Conservation (phyloP, 805 yeast species). For the Starmerella floricola region DNA sequence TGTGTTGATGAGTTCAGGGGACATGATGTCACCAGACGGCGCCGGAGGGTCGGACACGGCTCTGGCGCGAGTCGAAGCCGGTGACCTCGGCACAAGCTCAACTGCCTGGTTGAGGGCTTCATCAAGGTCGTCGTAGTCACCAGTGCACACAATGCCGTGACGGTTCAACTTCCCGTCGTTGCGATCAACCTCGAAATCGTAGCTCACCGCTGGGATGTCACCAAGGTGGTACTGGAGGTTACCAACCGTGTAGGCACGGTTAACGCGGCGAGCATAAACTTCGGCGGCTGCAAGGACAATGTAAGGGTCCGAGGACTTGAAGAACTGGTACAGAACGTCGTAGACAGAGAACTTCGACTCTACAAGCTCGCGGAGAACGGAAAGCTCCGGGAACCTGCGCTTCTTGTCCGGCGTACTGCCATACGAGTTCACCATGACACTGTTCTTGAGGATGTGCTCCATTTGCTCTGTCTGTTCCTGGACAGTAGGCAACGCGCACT, state of each 20-base stretch:
- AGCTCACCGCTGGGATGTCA: conserved; percentile 52
- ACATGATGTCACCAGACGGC: conserved; percentile 18
- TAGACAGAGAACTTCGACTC: conserved; percentile 94
- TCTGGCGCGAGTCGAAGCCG: conserved; percentile 32
- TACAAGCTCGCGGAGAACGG: conserved; percentile 75
- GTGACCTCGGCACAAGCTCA: conserved; percentile 46
- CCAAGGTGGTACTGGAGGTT: conserved; percentile 51
- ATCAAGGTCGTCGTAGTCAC: conserved; percentile 79
- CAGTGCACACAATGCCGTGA: conserved; percentile 23
- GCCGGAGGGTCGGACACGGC: conserved; percentile 28
- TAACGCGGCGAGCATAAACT: conserved; percentile 91
- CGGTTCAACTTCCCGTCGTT: conserved; percentile 39
- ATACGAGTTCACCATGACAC: conserved; percentile 79
- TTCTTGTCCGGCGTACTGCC: conserved; percentile 35
- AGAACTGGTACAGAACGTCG: conserved; percentile 88
- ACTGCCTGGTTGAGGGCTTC: conserved; percentile 67
- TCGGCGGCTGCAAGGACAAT: conserved; percentile 94
- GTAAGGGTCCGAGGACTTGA: conserved; percentile 70
- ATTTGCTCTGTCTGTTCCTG: conserved; percentile 94
- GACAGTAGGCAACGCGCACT: conserved; percentile 91
- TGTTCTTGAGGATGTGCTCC: conserved; percentile 84
- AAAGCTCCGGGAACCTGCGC: conserved; percentile 71
- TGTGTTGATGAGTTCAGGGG: conserved; percentile 49
- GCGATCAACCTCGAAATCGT: conserved; percentile 39
- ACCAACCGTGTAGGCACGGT: conserved; percentile 85